These are phyloP conservation scores for Spergularia marina DNA, from an alignment of 148 eudicot genomes.

Conservation along the genomic window DNA sequence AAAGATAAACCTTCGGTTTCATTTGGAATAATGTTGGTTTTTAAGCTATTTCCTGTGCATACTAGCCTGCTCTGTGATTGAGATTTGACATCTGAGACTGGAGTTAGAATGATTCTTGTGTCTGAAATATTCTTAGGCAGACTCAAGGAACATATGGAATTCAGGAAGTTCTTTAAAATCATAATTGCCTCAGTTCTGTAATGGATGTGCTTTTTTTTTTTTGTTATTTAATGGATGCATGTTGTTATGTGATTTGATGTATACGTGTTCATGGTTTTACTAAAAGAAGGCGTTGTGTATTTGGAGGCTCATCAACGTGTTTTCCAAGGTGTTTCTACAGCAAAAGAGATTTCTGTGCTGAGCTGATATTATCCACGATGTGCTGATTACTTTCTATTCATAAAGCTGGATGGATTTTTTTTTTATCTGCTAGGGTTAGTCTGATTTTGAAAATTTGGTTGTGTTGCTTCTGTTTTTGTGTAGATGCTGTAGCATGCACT, in stretches of 20 bases:
- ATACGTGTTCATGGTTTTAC: not conserved
- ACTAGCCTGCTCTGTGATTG: not conserved
- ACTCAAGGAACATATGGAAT: not conserved
- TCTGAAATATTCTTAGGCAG: not conserved
- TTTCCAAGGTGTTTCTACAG: not conserved
- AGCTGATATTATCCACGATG: not conserved
- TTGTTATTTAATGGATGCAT: not conserved
- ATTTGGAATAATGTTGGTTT: too few relatives aligned
- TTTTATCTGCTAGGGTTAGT: not conserved
- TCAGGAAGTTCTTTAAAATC: not conserved
- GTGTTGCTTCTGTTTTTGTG: not conserved
- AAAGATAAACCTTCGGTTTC: not conserved
- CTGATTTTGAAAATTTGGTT: not conserved
- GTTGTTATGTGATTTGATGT: not conserved
- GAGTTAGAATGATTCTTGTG: not conserved
- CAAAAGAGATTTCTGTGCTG: not conserved
- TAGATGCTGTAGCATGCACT: not conserved
- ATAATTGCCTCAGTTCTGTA: not conserved
- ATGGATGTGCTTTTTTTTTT: not conserved
- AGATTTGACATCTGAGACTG: not conserved
- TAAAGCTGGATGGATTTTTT: not conserved
- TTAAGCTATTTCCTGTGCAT: not conserved
- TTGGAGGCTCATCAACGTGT: not conserved
- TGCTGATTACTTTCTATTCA: not conserved
- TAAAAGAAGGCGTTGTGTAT: not conserved